Evolutionary conservation across 805 yeast genomes (phyloP).

Genomic region (Hanseniaspora mollemarum): DNA sequence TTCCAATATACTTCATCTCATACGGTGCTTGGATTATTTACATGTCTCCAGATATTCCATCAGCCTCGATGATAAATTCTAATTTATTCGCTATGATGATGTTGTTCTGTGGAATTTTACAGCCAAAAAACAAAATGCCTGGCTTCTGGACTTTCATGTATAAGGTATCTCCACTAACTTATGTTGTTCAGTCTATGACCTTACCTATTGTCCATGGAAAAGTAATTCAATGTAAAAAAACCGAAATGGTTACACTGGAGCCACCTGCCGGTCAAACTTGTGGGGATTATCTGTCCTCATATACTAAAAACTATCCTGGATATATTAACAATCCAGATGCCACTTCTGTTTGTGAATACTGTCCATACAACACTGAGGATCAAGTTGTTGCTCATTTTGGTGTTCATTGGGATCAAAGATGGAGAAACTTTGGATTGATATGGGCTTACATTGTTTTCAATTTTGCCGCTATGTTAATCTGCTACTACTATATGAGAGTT

Average conservation of each 20-base stretch:
- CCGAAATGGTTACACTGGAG: conserved; percentile 32
- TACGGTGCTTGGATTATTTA: conserved; percentile 45
- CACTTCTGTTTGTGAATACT: conserved; percentile 47
- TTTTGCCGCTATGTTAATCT: conserved; percentile 31
- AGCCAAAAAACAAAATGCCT: conserved; percentile 37
- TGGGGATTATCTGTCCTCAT: conserved; percentile 33
- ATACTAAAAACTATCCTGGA: conserved; percentile 33
- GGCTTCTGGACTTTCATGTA: conserved; percentile 41
- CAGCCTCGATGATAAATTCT: conserved; percentile 35
- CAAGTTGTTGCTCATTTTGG: conserved; percentile 40
- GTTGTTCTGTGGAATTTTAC: conserved; percentile 44
- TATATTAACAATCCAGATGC: conserved; percentile 35
- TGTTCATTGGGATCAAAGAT: conserved; percentile 38
- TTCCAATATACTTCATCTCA: conserved; percentile 41
- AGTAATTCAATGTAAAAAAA: conserved; percentile 29
- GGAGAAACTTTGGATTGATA: conserved; percentile 57
- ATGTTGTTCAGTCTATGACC: conserved; percentile 37
- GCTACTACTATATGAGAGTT: conserved; percentile 32
- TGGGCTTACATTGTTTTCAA: conserved; percentile 36
- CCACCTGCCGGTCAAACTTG: conserved; percentile 43
- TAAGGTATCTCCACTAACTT: conserved; percentile 38
- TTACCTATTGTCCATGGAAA: conserved; percentile 34
- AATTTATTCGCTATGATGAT: conserved; percentile 44
- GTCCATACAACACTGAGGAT: conserved; percentile 48
- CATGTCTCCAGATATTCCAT: conserved; percentile 35